Base-by-base conservation (phyloP, 495 filamentous ascomycete genomes). In the Aspergillus baeticus region DNA sequence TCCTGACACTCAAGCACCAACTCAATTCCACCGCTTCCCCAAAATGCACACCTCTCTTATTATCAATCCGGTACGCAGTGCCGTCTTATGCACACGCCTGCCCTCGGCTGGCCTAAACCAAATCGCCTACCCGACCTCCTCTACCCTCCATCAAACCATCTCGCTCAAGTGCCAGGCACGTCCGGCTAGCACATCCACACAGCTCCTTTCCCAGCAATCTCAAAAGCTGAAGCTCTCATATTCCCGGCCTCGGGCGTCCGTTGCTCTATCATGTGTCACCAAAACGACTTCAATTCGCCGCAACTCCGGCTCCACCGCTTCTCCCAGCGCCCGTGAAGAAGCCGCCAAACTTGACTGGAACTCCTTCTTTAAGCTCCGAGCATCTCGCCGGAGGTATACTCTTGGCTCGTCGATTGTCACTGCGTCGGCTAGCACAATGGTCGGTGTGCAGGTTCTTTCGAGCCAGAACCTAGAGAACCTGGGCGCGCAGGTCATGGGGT, bases 321-420 rank as follows among this genome's bases (percentile, higher is more conserved):
- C 75, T 33, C 63, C 77, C 18, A 59, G 73, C 26, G 54, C 70
- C 22, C 54, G 73, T 8, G 17, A 62, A 20, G 58, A 68, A 44
- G 47, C 69, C 20, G 69, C 67, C 33, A 74, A 74, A 23, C 84
- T 96, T 17, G 85, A 91, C 72, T 98, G 94, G 94, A 88, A 97
- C 76, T 84, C 84, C 36, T 98, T 96, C 83, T 92, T 98, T 81
- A 80, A 80, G 60, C 87, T 98, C 45, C 93, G 94, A 65, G 86
- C 87, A 50, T 85, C 83, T 33, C 89, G 93, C 18, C 88, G 94
- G 13, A 82, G 88, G 47, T 88, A 90, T 81, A 88, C 91, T 59
- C 84, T 95, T 36, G 82, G 75, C 46, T 87, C 88, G 36, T 91
- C 88, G 8, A 70, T 96, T 51, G 63, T 82, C n/a, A 84, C 79